Base-by-base conservation (phyloP, 305 asterid genomes). In the Coffea humblotiana region DNA sequence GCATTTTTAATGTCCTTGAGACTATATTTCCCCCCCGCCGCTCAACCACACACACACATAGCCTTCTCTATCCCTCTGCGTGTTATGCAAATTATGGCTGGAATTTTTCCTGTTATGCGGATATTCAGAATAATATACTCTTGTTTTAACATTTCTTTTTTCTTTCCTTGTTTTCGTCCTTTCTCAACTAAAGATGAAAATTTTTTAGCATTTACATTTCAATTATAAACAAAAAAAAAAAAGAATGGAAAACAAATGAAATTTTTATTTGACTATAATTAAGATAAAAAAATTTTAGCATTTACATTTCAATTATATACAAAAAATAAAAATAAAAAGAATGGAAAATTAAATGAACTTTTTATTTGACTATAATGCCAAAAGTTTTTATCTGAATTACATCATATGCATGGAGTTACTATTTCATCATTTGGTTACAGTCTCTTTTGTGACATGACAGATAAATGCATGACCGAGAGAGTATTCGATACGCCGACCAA, bases 391-490 rank as follows among this genome's bases (percentile, higher is more conserved):
- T 49, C 25, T 25, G 21, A 35, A 64, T 48, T 40, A 27, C 49
- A 64, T 27, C 54, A 49, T 49, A 15, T 77, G 35, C 75, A 15
- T 12, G 6, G 11, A 79, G 49, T 74, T 74, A 66, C 73, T 43
- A 73, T 72, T 77, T 68, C 69, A 43, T 82, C 77, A 72, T 76
- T 61, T 81, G 77, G 72, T 80, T 76, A 63, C 82, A 11, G 48
- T 60, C 64, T 78, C 80, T 78, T 77, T 77, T 81, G 67, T 83
- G 48, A n/a, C 86, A 43, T 78, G 69, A 54, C 92, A 90, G 94
- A 88, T 75, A 91, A 85, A 83, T 51, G 82, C 80, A 77, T 83
- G 79, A 81, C 89, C 13, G 97, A 91, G 80, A 91, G 88, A 83
- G 81, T 85, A 75, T 81, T 88, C 64, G 97, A 91, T 78, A 82